These are phyloP conservation scores for Neckera pumila DNA, from an alignment of 225 moss, liverwort and hornwort genomes.

Conservation along the genomic window DNA sequence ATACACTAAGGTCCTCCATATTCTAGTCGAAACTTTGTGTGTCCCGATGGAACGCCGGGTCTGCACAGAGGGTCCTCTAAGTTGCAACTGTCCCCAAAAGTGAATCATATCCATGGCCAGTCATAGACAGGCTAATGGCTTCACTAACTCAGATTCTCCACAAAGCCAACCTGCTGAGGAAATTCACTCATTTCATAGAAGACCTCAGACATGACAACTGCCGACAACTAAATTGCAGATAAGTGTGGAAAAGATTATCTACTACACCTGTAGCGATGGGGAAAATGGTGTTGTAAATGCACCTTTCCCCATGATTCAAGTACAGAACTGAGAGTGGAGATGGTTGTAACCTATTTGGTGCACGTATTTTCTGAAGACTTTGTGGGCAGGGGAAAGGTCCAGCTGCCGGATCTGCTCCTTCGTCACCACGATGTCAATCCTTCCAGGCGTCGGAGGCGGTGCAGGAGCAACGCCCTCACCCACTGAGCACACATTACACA, in stretches of 20 bases:
- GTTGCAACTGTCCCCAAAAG: not conserved
- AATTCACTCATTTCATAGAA: not conserved
- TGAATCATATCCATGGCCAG: not conserved
- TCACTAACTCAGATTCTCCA: not conserved
- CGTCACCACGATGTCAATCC: constrained; percentile 80
- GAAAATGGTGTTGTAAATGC: not conserved
- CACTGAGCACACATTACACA: constrained; percentile 36
- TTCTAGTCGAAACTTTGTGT: not conserved
- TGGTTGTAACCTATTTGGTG: constrained; percentile 44
- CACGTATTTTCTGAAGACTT: constrained; percentile 66
- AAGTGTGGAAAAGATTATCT: not conserved
- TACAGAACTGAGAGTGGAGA: not conserved
- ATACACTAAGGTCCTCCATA: not conserved
- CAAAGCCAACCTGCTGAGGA: not conserved
- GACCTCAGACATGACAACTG: not conserved
- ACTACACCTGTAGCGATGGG: not conserved
- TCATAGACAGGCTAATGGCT: not conserved
- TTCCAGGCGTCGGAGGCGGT: constrained; percentile 72
- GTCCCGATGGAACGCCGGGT: not conserved
- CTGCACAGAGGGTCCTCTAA: not conserved
- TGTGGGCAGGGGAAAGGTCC: constrained; percentile 75
- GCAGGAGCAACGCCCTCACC: constrained; percentile 70
- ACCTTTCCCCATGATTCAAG: not conserved
- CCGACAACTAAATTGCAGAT: not conserved
- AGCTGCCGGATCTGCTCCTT: constrained; percentile 66